A percentile compares a stretch with the other conserved stretches of the same genome.
Conservation (phyloP, 306 rosid species). For the Hippophae tibetana region DNA sequence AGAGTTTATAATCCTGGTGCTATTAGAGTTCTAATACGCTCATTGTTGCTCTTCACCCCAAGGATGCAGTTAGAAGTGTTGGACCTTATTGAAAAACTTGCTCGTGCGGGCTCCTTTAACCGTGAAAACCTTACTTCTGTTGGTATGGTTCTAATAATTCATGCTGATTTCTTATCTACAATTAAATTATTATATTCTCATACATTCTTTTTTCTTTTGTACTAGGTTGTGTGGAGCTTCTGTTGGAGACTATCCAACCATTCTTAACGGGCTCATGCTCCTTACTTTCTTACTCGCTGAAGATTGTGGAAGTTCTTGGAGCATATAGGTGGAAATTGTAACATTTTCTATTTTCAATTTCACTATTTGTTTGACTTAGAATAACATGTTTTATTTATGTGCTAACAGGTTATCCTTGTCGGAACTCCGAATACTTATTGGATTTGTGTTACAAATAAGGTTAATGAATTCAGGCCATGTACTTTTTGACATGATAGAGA, state of each 20-base stretch:
- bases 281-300: conserved; percentile 67
- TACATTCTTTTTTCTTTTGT: conserved; percentile 4
- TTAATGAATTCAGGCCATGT: conserved; percentile 65
- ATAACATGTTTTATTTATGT: conserved; percentile 9
- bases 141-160: conserved; percentile 44
- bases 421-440: conserved; percentile 68
- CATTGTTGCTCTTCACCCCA: conserved; percentile 76
- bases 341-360: conserved; percentile 13
- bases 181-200: conserved; percentile 8
- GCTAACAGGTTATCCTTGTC: conserved; percentile 67
- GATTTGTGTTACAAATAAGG: conserved; percentile 80
- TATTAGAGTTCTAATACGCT: conserved; percentile 66
- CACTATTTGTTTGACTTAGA: conserved; percentile 4
- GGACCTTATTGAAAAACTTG: conserved; percentile 65
- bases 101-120: conserved; percentile 75
- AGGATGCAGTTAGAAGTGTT: conserved; percentile 78
- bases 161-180: not conserved
- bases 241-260: conserved; percentile 83
- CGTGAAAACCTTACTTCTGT: conserved; percentile 82
- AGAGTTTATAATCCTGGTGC: conserved; percentile 84
- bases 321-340: conserved; percentile 68
- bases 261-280: conserved; percentile 80
- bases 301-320: conserved; percentile 91
- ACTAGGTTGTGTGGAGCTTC: conserved; percentile 88
- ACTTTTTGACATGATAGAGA: conserved; percentile 88